A percentile compares a stretch with the other conserved stretches of the same genome.
These are phyloP conservation scores for Pyronema omphalodes DNA, from an alignment of 495 filamentous ascomycete species.

Conservation along the genomic window DNA sequence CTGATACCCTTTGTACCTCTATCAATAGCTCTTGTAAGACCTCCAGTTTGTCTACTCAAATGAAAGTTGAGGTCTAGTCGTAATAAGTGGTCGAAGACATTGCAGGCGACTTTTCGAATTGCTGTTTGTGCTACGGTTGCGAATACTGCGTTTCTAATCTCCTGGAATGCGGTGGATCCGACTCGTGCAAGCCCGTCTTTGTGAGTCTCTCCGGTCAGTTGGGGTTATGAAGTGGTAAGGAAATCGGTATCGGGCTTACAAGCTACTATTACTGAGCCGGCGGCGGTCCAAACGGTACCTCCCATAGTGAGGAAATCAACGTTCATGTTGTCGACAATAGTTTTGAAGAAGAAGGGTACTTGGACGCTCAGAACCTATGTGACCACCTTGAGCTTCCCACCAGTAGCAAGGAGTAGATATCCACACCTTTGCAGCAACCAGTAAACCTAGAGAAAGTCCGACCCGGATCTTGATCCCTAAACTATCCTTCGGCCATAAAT, in stretches of 20 bases:
- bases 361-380: slow-evolving; percentile 75
- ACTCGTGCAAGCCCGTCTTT: slow-evolving; percentile 74
- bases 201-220: not conserved
- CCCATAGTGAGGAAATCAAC: slow-evolving; percentile 68
- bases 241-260: slow-evolving; percentile 31
- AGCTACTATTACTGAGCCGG: slow-evolving; percentile 79
- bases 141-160: slow-evolving; percentile 87
- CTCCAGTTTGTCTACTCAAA: slow-evolving; percentile 81
- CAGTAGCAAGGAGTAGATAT: not conserved
- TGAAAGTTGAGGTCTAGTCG: slow-evolving; percentile 86
- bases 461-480: slow-evolving; percentile 35
- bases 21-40: slow-evolving; percentile 84
- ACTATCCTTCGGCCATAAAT: slow-evolving; percentile 82
- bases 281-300: slow-evolving; percentile 72
- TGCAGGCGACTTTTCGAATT: slow-evolving; percentile 73
- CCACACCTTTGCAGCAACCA: slow-evolving; percentile 63
- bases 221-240: not conserved
- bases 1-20: slow-evolving; percentile 95
- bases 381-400: not conserved
- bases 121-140: slow-evolving; percentile 94
- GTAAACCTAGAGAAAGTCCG: slow-evolving; percentile 54
- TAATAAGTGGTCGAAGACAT: slow-evolving; percentile 81
- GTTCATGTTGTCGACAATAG: slow-evolving; percentile 93
- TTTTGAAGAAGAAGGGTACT: slow-evolving; percentile 97
- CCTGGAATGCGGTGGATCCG: slow-evolving; percentile 70